These are phyloP conservation scores for Haplosporangium sp. DNA, from an alignment of 371 early-diverging fungal genomes.

Conservation along the genomic window DNA sequence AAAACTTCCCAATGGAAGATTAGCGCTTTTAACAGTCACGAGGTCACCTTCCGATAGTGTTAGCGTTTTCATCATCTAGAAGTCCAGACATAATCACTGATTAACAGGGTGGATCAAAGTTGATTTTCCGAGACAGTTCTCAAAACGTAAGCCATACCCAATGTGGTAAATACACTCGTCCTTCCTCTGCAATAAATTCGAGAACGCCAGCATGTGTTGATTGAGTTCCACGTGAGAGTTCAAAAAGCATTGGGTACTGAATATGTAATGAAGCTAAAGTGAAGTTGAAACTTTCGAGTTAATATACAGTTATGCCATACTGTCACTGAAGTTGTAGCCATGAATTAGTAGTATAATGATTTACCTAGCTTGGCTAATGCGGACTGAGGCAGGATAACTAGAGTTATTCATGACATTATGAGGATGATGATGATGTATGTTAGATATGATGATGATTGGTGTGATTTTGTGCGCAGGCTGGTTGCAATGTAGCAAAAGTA, in stretches of 20 bases:
- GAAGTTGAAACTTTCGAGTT: background rate
- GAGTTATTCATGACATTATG: background rate
- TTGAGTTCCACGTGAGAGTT: constrained; percentile 69
- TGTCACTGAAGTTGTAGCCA: constrained; percentile 9
- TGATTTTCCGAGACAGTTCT: background rate
- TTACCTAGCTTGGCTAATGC: constrained; percentile 88
- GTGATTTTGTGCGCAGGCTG: background rate
- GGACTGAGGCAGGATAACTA: constrained; percentile 91
- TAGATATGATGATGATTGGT: background rate
- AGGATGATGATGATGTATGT: background rate
- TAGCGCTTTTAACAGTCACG: constrained; percentile 84
- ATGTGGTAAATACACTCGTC: constrained; percentile 94
- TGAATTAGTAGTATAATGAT: constrained; percentile 1
- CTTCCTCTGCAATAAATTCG: constrained; percentile 99
- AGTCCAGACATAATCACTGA: background rate
- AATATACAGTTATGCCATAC: too few relatives aligned
- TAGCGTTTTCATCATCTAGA: constrained; percentile 95
- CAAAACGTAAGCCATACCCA: constrained; percentile 77
- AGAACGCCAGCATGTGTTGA: constrained; percentile 97
- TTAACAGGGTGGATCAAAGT: background rate
- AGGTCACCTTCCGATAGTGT: constrained; percentile 80
- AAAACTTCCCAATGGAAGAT: constrained; percentile 90
- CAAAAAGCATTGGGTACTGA: constrained; percentile 94
- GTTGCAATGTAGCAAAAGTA: background rate
- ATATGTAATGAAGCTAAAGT: constrained; percentile 86